Evolutionary conservation across 163 green algal species (phyloP).

Genomic region (Chloromonas sp.): DNA sequence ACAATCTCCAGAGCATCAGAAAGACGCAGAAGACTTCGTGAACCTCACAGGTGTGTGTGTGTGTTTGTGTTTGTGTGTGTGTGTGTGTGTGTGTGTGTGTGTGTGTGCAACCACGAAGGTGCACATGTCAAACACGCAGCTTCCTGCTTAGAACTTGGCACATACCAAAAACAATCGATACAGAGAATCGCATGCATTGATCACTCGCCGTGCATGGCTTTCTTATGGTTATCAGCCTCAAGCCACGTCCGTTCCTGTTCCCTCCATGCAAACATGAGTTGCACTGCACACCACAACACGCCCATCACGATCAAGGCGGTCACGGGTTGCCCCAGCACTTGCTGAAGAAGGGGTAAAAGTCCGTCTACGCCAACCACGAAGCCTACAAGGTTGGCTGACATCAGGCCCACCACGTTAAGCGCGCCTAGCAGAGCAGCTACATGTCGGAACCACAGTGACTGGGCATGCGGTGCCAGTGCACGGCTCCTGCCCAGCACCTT

Average conservation of each 20-base stretch:
- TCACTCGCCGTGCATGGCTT: no score
- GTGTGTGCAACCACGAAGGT: no score
- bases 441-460: slow-evolving; percentile 34
- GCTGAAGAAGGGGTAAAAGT: slow-evolving; percentile 35
- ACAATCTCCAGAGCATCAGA: no score
- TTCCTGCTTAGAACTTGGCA: no score
- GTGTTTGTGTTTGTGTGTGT: no score
- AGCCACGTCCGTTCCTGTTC: no score
- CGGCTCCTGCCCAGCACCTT: slow-evolving; percentile 4
- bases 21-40: no score
- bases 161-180: no score
- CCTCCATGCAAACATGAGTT: slow-evolving; percentile 58
- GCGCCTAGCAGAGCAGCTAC: slow-evolving; percentile 31
- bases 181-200: no score
- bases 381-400: slow-evolving; percentile 68
- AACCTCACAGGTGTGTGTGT: background rate
- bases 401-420: slow-evolving; percentile 65
- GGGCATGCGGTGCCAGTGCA: no score
- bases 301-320: slow-evolving; percentile 33
- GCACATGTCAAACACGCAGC: no score
- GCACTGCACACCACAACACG: slow-evolving; percentile 51
- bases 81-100: background rate
- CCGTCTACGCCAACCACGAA: slow-evolving; percentile 71
- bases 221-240: no score
- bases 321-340: slow-evolving; percentile 28